Conservation (phyloP, 208 protist species). For the Acanthamoeba healyi region DNA sequence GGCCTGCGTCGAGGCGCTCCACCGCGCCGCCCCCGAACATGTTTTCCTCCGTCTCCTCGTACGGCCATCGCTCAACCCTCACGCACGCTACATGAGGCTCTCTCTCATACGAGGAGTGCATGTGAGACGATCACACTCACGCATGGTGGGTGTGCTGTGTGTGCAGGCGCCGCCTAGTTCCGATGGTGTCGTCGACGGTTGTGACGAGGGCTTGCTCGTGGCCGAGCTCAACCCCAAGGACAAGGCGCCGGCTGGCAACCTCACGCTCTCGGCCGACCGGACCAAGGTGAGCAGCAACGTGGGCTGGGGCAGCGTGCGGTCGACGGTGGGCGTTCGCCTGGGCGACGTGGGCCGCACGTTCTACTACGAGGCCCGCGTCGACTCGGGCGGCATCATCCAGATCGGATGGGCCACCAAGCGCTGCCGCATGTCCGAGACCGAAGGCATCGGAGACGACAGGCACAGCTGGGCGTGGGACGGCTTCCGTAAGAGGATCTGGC, state of each 20-base stretch:
- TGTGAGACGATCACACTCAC: too few relatives aligned
- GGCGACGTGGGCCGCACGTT: constrained; percentile 25
- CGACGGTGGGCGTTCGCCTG: neutral
- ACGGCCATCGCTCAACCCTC: too few relatives aligned
- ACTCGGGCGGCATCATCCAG: constrained; percentile 48
- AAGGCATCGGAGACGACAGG: constrained; percentile 20
- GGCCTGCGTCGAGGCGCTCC: neutral
- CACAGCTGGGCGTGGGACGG: constrained; percentile 51
- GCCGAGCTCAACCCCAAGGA: constrained; percentile 27
- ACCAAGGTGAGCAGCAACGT: neutral
- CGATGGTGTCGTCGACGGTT: neutral
- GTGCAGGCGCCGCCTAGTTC: neutral
- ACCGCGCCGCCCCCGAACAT: neutral
- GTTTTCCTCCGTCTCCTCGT: neutral
- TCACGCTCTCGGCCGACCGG: constrained; percentile 13
- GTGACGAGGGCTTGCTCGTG: neutral
- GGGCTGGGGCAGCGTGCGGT: constrained; percentile 44
- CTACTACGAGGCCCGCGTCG: constrained; percentile 47
- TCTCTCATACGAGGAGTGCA: neutral
- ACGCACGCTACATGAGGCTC: neutral
- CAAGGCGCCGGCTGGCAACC: neutral
- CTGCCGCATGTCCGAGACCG: neutral
- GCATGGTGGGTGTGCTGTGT: too few relatives aligned
- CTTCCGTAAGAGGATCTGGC: constrained; percentile 53
- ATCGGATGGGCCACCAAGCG: constrained; percentile 25